A percentile compares a stretch with the other conserved stretches of the same genome.
phyloP scores from a whole-genome alignment of 257 asterid genomes.

The Solanum medicagineum region DNA sequence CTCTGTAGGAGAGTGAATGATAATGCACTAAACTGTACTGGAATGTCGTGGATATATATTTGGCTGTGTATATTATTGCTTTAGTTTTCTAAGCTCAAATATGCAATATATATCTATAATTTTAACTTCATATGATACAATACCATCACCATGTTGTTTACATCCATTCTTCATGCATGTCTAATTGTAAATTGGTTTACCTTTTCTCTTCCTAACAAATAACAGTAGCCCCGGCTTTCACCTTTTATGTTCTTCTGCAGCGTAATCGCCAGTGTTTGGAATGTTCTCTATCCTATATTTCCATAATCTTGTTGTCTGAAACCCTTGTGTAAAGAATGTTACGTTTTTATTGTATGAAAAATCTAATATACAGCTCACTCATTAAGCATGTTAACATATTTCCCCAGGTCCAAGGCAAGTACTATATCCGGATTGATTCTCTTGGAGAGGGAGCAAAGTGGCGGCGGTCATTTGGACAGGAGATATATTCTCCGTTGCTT shows the following conservation, averaged over 20 bases:
- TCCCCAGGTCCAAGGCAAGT: slow-evolving; percentile 73
- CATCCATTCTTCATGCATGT: background rate
- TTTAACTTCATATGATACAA: background rate
- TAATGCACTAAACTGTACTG: background rate
- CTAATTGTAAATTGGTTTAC: background rate
- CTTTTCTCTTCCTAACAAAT: background rate
- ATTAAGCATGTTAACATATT: background rate
- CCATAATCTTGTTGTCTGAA: background rate
- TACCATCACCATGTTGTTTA: background rate
- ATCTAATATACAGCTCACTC: background rate
- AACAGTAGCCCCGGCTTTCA: background rate
- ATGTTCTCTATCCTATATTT: background rate
- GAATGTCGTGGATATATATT: background rate
- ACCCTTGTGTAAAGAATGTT: background rate
- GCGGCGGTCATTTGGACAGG: slow-evolving; percentile 93
- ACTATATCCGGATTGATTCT: slow-evolving; percentile 64
- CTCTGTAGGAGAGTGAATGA: background rate
- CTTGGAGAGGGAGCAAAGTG: slow-evolving; percentile 90
- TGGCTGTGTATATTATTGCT: background rate
- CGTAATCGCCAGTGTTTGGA: background rate
- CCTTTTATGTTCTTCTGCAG: background rate
- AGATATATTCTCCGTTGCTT: slow-evolving; percentile 89
- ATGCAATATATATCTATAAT: background rate
- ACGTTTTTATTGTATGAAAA: background rate
- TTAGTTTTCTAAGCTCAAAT: background rate